A percentile compares a stretch with the other conserved stretches of the same genome.
phyloP scores from a whole-genome alignment of 768 basidiomycete species.

The Trametes villosa region DNA sequence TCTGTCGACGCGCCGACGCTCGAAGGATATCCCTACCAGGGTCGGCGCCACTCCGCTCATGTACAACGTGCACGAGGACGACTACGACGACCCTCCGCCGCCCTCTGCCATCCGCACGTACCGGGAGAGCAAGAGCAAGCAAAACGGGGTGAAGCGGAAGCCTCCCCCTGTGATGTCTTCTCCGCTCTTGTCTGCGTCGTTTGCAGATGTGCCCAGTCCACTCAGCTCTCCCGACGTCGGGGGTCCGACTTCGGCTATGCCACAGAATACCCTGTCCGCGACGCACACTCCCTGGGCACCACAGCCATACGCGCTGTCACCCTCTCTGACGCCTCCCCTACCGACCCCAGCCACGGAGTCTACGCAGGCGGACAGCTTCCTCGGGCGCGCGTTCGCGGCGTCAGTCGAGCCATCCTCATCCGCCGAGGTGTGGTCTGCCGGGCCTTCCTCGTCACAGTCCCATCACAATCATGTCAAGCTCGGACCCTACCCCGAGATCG shows the following conservation, averaged over 20 bases:
- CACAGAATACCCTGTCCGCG: background rate
- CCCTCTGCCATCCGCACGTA: slow-evolving; percentile 39
- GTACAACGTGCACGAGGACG: slow-evolving; percentile 21
- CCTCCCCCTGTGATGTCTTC: background rate
- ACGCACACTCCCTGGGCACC: background rate
- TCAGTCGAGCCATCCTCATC: slow-evolving; percentile 26
- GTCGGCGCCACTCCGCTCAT: slow-evolving; percentile 22
- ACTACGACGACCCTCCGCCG: slow-evolving; percentile 48
- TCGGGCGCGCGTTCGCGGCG: slow-evolving; percentile 28
- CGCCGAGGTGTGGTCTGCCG: slow-evolving; percentile 12
- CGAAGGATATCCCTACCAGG: slow-evolving; percentile 3
- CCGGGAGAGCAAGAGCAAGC: slow-evolving; percentile 26
- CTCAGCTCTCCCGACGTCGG: slow-evolving; percentile 13
- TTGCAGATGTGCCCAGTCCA: slow-evolving; percentile 9
- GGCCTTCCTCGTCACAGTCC: slow-evolving; percentile 28
- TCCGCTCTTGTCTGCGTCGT: slow-evolving; percentile 4
- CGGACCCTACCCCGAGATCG: slow-evolving; percentile 8
- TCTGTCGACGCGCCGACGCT: background rate
- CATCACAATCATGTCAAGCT: slow-evolving; percentile 28
- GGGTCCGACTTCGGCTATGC: background rate
- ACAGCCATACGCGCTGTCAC: background rate
- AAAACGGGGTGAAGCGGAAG: slow-evolving; percentile 2
- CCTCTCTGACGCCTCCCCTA: background rate
- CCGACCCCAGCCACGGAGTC: slow-evolving; percentile 12
- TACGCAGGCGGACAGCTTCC: slow-evolving; percentile 29